phyloP scores from a whole-genome alignment of 345 rosid genomes.

The Nasturtium officinale region DNA sequence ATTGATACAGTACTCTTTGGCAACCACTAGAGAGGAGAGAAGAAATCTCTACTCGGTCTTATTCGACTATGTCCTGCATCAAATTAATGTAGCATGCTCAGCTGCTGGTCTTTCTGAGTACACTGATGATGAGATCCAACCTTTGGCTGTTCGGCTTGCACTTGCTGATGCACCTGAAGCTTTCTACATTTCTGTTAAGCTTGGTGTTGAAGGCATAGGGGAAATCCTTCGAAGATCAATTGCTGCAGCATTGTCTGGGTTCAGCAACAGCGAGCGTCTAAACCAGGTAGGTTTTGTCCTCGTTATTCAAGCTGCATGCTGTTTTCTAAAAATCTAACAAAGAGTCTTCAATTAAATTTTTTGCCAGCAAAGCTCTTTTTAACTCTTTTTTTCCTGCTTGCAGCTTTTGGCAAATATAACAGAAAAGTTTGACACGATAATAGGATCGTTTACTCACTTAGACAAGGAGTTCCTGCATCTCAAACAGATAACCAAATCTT shows the following conservation, averaged over 20 bases:
- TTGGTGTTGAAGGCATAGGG: slow-evolving; percentile 92
- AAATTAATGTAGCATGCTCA: slow-evolving; percentile 77
- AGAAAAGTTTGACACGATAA: slow-evolving; percentile 77
- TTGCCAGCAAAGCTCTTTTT: slow-evolving; percentile 23
- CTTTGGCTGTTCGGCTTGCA: slow-evolving; percentile 74
- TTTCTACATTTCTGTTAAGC: slow-evolving; percentile 88
- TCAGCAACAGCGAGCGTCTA: slow-evolving; percentile 82
- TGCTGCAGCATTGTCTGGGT: slow-evolving; percentile 74
- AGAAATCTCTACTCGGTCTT: slow-evolving; percentile 85
- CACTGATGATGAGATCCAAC: slow-evolving; percentile 81
- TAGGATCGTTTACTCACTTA: slow-evolving; percentile 85
- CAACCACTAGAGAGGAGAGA: slow-evolving; percentile 84
- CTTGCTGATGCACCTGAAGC: slow-evolving; percentile 97
- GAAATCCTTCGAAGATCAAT: slow-evolving; percentile 92
- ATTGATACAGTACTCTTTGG: slow-evolving; percentile 81
- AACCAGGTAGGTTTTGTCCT: slow-evolving; percentile 58
- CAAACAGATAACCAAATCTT: slow-evolving; percentile 75
- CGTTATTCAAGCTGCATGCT: slow-evolving; percentile 17
- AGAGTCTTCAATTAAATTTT: slow-evolving; percentile 7
- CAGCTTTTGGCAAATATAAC: slow-evolving; percentile 85
- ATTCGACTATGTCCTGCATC: slow-evolving; percentile 83
- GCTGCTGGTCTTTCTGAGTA: slow-evolving; percentile 85
- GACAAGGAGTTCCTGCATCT: slow-evolving; percentile 83
- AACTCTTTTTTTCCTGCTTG: slow-evolving; percentile 35
- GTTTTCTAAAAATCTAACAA: slow-evolving; percentile 19